Base-by-base conservation (phyloP, 148 eudicot species). In the Cornus florida region DNA sequence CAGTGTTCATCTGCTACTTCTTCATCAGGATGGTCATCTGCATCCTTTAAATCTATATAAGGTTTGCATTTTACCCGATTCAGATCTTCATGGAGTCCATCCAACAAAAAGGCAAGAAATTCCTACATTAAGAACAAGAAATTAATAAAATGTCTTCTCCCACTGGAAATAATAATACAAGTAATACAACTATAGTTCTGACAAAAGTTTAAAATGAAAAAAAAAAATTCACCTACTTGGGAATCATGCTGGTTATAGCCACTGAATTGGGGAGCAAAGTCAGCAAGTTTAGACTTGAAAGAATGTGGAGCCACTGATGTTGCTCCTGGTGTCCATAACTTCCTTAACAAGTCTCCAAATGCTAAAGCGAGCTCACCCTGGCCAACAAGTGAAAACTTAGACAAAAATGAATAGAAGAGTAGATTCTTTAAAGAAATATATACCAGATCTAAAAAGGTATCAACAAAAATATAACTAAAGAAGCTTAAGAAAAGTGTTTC, bases 241-340 rank as follows among this genome's bases (percentile, higher is more conserved):
- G 98, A 90, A 86, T 95, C 98, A 81, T 95, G 98, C 82, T 95
- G 98, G 68, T 89, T 90, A 84, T 87, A 90, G 33, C 97, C 98
- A 87, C 91, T 85, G 73, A 95, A 93, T 69, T 90, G 94, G 31
- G 97, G 94, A 71, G 93, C 96, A 78, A 93, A 93, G 71, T 70
- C 85, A 84, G 88, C 77, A 53, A 95, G 85, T 65, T 79, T 83
- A 12, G 90, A 89, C 85, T 93, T 95, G 81, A 95, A 93, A 12
- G 71, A 79, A 56, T 81, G 81, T 77, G 97, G 98, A 77, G 86
- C 77, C 67, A 91, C 82, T 43, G 94, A 75, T 24, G 73, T 77
- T 33, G 88, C 85, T 78, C 84, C 87, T 48, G 94, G 97, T 64
- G 86, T 67, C 98, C 98, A 95, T 39, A 95, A 76, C 84, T 88